Evolutionary conservation across 768 basidiomycete genomes (phyloP).

Genomic region (Kwoniella dejecticola): DNA sequence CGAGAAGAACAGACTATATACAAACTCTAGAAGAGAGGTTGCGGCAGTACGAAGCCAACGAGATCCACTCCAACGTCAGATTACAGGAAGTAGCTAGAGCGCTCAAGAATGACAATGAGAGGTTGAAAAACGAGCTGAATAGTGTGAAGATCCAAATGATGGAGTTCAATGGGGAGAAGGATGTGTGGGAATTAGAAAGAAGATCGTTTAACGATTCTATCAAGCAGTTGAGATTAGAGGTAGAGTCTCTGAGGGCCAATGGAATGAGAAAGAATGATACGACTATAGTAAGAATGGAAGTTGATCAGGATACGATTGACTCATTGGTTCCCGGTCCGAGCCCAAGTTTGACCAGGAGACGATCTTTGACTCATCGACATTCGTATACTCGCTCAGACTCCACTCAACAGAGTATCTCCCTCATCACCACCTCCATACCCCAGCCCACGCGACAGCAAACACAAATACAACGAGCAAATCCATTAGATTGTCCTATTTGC

Average conservation of each 20-base stretch:
- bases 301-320: slow-evolving; percentile 21
- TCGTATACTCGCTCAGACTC: background rate
- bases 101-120: slow-evolving; percentile 35
- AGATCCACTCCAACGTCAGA: slow-evolving; percentile 51
- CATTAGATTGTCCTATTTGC: slow-evolving; percentile 46
- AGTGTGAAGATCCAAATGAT: slow-evolving; percentile 8
- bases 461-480: background rate
- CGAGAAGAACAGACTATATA: slow-evolving; percentile 46
- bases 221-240: slow-evolving; percentile 5
- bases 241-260: slow-evolving; percentile 6
- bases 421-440: background rate
- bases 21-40: slow-evolving; percentile 45
- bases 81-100: slow-evolving; percentile 50
- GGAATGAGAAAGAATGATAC: slow-evolving; percentile 10
- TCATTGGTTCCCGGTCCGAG: slow-evolving; percentile 18
- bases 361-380: slow-evolving; percentile 4
- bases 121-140: slow-evolving; percentile 36
- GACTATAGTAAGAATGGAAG: slow-evolving; percentile 26
- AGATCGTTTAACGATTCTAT: slow-evolving; percentile 8
- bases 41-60: slow-evolving; percentile 45
- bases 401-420: background rate
- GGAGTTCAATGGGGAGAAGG: slow-evolving; percentile 16
- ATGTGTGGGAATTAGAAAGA: slow-evolving; percentile 23
- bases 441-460: background rate
- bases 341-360: slow-evolving; percentile 5